These are phyloP conservation scores for Chamaecrista fasciculata DNA, from an alignment of 306 rosid species.

Conservation along the genomic window DNA sequence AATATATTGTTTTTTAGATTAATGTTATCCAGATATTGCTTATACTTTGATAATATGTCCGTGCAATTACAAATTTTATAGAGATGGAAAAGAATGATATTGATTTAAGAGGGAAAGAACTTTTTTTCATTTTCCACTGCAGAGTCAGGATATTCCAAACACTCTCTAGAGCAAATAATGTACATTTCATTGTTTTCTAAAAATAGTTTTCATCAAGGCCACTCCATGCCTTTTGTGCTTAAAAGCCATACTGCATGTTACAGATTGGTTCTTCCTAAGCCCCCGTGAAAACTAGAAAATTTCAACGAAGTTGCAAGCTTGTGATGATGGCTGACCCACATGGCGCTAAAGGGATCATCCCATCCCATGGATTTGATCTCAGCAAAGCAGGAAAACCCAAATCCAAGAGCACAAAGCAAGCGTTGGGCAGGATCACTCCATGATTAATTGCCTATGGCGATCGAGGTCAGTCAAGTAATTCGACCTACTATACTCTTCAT, in stretches of 20 bases:
- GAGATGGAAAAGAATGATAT: neutral
- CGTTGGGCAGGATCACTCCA: conserved; percentile 53
- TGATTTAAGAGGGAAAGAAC: neutral
- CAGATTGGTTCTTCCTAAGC: conserved; percentile 28
- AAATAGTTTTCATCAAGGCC: neutral
- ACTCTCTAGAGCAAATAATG: conserved; percentile 15
- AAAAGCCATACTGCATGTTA: neutral
- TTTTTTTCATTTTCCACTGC: neutral
- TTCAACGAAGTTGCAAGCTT: conserved; percentile 25
- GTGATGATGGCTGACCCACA: conserved; percentile 29
- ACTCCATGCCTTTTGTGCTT: neutral
- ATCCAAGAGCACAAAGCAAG: neutral
- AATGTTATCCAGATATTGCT: too few species aligned
- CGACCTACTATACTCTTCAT: conserved; percentile 84
- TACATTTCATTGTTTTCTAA: neutral
- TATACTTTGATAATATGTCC: too few species aligned
- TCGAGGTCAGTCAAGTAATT: conserved; percentile 74
- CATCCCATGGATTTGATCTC: conserved; percentile 26
- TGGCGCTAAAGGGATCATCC: conserved; percentile 21
- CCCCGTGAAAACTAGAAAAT: conserved; percentile 4
- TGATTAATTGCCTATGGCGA: conserved; percentile 75
- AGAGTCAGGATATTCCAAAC: conserved; percentile 6
- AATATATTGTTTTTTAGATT: neutral
- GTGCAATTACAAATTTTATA: neutral
- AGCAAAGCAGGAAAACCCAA: conserved; percentile 18